phyloP scores from a whole-genome alignment of 768 basidiomycete genomes.

The Rhodocollybia butyracea region DNA sequence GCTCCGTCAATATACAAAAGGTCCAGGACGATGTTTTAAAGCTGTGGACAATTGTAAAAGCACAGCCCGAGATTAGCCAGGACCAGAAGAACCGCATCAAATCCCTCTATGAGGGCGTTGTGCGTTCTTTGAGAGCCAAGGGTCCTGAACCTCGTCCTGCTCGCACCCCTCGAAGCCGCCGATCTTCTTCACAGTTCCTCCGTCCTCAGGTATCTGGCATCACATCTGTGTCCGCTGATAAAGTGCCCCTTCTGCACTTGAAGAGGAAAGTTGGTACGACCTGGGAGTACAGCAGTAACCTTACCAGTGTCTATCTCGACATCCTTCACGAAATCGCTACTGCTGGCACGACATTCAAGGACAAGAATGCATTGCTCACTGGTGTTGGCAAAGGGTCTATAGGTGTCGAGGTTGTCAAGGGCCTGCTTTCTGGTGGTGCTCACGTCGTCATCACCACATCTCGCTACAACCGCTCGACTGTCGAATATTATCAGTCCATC shows the following conservation, averaged over 20 bases:
- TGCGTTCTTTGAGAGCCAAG: conserved; percentile 79
- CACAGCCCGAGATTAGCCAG: conserved; percentile 94
- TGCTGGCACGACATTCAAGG: conserved; percentile 96
- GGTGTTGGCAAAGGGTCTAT: conserved; percentile 98
- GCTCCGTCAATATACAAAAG: conserved; percentile 90
- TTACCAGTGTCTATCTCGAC: conserved; percentile 94
- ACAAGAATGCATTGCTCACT: conserved; percentile 97
- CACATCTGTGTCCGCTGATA: conserved; percentile 75
- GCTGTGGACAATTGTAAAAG: conserved; percentile 96
- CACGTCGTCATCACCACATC: conserved; percentile 98
- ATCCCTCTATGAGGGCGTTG: conserved; percentile 93
- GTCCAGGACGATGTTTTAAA: conserved; percentile 96
- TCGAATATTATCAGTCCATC: conserved; percentile 98
- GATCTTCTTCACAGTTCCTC: conserved; percentile 96
- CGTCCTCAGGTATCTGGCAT: conserved; percentile 81
- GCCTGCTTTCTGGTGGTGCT: conserved; percentile 92
- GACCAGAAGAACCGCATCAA: conserved; percentile 97
- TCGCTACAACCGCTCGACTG: conserved; percentile 91
- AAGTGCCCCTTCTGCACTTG: conserved; percentile 90
- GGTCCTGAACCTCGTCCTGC: conserved; percentile 59
- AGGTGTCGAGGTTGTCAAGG: conserved; percentile 96
- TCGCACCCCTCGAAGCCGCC: conserved; percentile 65
- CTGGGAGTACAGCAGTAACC: conserved; percentile 97
- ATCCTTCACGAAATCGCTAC: conserved; percentile 98
- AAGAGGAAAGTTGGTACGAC: conserved; percentile 93